phyloP scores from a whole-genome alignment of 2,329 filamentous ascomycete species.

The Colletotrichum camelliae region DNA sequence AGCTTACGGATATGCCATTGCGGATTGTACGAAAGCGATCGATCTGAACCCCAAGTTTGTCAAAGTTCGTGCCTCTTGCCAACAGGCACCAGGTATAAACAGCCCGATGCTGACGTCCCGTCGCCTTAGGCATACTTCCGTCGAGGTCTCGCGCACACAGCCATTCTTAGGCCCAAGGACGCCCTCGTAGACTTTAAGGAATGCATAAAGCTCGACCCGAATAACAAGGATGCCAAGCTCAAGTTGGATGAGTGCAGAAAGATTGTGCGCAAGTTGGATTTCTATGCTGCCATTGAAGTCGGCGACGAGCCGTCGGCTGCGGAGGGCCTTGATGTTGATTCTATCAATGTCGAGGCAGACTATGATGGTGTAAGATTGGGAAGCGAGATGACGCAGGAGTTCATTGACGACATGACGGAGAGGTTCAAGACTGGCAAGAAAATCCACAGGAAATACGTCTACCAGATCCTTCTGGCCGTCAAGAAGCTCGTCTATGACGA shows the following conservation, averaged over 20 bases:
- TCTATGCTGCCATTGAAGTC: conserved; percentile 93
- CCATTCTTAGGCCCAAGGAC: conserved; percentile 86
- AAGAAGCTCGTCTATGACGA: conserved; percentile 91
- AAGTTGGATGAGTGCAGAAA: conserved; percentile 95
- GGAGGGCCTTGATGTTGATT: conserved; percentile 86
- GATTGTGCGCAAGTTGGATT: conserved; percentile 88
- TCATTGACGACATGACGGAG: conserved; percentile 96
- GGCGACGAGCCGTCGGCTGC: conserved; percentile 91
- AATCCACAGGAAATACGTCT: conserved; percentile 94
- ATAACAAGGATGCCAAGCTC: conserved; percentile 88
- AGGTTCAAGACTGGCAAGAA: conserved; percentile 97
- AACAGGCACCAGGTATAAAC: not conserved
- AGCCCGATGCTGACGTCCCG: conserved; percentile 19
- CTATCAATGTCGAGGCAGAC: conserved; percentile 79
- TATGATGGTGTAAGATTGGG: conserved; percentile 86
- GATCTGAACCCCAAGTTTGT: conserved; percentile 87
- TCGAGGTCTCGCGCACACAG: conserved; percentile 88
- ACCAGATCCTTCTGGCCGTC: conserved; percentile 91
- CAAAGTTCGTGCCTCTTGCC: conserved; percentile 65
- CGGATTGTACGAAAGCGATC: conserved; percentile 89
- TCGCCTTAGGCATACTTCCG: conserved; percentile 83
- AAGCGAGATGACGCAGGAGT: conserved; percentile 91
- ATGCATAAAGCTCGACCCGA: conserved; percentile 85
- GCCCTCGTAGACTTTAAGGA: conserved; percentile 92
- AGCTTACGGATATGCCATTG: conserved; percentile 90